A percentile compares a stretch with the other conserved stretches of the same genome.
Conservation (phyloP, 306 rosid species). For the Cucumis cinereus region DNA sequence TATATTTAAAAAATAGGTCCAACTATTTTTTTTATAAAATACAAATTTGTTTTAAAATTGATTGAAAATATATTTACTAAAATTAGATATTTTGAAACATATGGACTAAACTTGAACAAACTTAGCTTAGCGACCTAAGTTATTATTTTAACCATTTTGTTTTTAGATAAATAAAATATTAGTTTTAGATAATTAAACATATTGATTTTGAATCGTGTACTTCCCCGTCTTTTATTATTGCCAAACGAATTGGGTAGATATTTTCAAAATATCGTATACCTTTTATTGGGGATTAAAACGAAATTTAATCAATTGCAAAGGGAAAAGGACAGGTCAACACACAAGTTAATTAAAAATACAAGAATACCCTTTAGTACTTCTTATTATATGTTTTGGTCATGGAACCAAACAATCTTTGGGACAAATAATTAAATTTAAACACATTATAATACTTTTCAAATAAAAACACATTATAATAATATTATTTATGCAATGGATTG, state of each 20-base stretch:
- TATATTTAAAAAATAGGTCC: too few species aligned
- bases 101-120: too few species aligned
- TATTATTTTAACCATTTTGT: too few species aligned
- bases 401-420: background rate
- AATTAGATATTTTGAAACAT: too few species aligned
- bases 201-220: background rate
- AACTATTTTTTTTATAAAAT: too few species aligned
- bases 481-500: too few species aligned
- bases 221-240: background rate
- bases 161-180: too few species aligned
- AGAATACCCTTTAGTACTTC: background rate
- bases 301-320: background rate
- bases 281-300: background rate
- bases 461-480: too few species aligned
- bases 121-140: too few species aligned
- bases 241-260: background rate
- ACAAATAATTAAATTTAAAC: background rate
- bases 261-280: background rate
- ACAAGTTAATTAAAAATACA: background rate
- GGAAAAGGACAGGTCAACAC: background rate
- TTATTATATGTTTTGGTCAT: background rate
- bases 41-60: too few species aligned
- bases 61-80: too few species aligned
- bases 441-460: too few species aligned
- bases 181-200: background rate